Evolutionary conservation across 495 filamentous ascomycete species (phyloP), one percentile per base, ranked within the genome.

Genomic region (Talaromyces nanjingensis): DNA sequence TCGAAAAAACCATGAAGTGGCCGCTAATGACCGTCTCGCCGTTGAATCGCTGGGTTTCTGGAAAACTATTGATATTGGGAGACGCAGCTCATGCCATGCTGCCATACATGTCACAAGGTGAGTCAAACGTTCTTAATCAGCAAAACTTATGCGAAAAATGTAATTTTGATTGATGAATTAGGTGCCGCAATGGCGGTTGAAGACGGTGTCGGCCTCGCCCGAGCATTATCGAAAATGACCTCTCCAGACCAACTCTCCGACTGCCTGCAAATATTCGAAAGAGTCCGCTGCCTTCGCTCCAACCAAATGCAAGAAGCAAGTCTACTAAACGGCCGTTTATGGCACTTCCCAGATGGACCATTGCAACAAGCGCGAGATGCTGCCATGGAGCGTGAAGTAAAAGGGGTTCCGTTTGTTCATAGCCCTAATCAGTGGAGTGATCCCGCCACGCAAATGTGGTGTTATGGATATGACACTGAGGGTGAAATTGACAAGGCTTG

Each of bases 71-170:
- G 0, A 72, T 84, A 4, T 53, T 82, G 0, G 74, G 81, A 16
- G 81, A 84, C 62, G 81, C 79, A 6, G 80, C 80, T 16, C 81
- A 83, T 67, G 73, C 81, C 2, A 82, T 84, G 79, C 68, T 82
- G 3, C 77, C 79, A 0, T 81, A 81, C 59, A 77, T 80, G 71
- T 77, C 77, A 3, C 75, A 80, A 69, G 76, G 75, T 24, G 22
- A 24, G 22, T 24, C 22, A 24, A 24, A 24, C 22, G 22, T 24
- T 24, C 22, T 24, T 24, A 24, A 2, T 24, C 22, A 1, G 22
- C 22, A 24, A 24, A 24, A 24, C 22, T 24, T 24, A 24, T 24
- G 22, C 1, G 22, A 2, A 24, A 24, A 24, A 24, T 24, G 22
- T 24, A 24, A 24, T 24, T 24, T 24, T 24, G 22, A 24, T 24